Percentiles rank a stretch among this genome's conserved stretches.
phyloP scores from a whole-genome alignment of 2,329 filamentous ascomycete species.

The Raffaelea albimanens region DNA sequence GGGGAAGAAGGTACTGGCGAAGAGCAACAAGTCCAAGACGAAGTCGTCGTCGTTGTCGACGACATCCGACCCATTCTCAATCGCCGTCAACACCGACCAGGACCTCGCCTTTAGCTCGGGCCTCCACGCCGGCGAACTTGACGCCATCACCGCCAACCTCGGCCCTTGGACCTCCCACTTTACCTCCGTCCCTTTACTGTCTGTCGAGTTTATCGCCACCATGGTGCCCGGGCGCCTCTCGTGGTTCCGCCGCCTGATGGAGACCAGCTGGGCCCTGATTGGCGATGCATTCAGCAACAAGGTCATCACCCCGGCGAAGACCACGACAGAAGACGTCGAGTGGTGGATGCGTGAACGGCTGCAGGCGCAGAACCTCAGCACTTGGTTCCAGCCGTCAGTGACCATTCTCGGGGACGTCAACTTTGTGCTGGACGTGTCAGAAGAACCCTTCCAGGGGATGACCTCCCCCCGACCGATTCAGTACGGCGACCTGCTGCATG shows the following conservation, averaged over 20 bases:
- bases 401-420: constrained; percentile 25
- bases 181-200: constrained; percentile 30
- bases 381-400: constrained; percentile 41
- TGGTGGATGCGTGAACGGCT: constrained; percentile 43
- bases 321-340: constrained; percentile 35
- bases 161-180: constrained; percentile 27
- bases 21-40: too few relatives aligned
- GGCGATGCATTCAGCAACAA: constrained; percentile 56
- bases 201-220: constrained; percentile 34
- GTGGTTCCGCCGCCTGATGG: constrained; percentile 36
- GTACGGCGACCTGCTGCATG: constrained; percentile 37
- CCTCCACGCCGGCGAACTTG: constrained; percentile 36
- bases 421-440: not conserved
- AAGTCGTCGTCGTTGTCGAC: too few relatives aligned
- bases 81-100: constrained; percentile 34
- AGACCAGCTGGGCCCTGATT: constrained; percentile 57
- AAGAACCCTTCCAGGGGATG: not conserved
- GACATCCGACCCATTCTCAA: constrained; percentile 23
- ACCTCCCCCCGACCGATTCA: constrained; percentile 22
- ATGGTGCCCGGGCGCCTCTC: constrained; percentile 28
- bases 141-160: constrained; percentile 23
- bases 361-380: constrained; percentile 38
- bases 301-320: constrained; percentile 31
- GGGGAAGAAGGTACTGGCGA: too few relatives aligned
- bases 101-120: constrained; percentile 37